phyloP scores from a whole-genome alignment of 1,139 yeast species.

The Wickerhamomyces sp. region DNA sequence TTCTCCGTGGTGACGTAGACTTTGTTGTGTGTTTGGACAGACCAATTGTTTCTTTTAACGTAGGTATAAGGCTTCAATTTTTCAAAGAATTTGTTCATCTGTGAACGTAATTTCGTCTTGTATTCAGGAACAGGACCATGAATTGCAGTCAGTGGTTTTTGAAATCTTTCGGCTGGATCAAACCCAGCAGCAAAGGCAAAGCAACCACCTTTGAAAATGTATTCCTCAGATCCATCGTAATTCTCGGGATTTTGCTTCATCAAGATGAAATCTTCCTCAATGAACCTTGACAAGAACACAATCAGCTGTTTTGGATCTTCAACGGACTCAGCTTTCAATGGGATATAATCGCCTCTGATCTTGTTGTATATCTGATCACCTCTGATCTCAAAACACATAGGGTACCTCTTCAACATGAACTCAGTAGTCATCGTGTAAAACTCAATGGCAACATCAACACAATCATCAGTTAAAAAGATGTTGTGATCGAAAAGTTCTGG shows the following conservation, averaged over 20 bases:
- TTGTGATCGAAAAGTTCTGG: constrained; percentile 26
- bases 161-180: constrained; percentile 52
- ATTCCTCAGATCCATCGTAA: constrained; percentile 49
- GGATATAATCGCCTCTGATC: constrained; percentile 37
- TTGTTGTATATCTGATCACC: constrained; percentile 34
- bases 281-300: constrained; percentile 36
- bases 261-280: constrained; percentile 66
- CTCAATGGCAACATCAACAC: constrained; percentile 48
- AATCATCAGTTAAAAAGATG: constrained; percentile 25
- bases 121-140: constrained; percentile 74
- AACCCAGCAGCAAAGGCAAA: constrained; percentile 77
- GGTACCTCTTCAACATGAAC: constrained; percentile 52
- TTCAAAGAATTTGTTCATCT: constrained; percentile 74
- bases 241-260: constrained; percentile 44
- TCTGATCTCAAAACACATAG: constrained; percentile 42
- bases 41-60: constrained; percentile 76
- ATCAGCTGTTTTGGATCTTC: constrained; percentile 30
- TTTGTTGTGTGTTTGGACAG: constrained; percentile 66
- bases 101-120: constrained; percentile 55
- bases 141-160: constrained; percentile 48
- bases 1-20: constrained; percentile 26
- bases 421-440: constrained; percentile 44
- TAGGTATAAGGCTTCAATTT: constrained; percentile 54
- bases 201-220: constrained; percentile 57
- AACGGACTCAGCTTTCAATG: constrained; percentile 23